Evolutionary conservation across 2,329 filamentous ascomycete species (phyloP).

Genomic region (Tolypocladium album): DNA sequence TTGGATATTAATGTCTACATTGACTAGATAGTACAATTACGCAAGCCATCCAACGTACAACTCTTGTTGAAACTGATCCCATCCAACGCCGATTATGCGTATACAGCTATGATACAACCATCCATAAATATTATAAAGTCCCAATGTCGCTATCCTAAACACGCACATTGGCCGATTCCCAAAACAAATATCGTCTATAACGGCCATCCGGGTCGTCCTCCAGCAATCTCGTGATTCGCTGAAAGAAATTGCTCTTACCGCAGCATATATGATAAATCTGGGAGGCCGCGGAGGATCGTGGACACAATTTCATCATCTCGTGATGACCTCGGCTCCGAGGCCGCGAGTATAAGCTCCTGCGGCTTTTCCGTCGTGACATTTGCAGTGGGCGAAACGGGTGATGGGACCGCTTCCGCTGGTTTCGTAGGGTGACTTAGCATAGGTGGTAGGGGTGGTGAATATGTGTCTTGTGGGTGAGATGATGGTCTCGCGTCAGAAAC

Average conservation of each 20-base stretch:
- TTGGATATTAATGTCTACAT: too few relatives aligned
- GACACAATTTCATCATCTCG: constrained; percentile 21
- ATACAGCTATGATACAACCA: neutral
- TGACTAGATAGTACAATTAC: neutral
- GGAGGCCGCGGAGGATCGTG: constrained; percentile 25
- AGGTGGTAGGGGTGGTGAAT: neutral
- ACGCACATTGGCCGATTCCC: neutral
- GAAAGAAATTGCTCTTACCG: constrained; percentile 11
- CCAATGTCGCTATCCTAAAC: neutral
- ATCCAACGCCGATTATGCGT: neutral
- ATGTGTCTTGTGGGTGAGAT: neutral
- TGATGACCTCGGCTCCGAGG: neutral
- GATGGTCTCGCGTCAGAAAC: neutral
- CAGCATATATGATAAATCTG: constrained; percentile 36
- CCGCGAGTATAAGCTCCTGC: too few relatives aligned
- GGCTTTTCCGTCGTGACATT: too few relatives aligned
- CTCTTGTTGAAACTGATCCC: neutral
- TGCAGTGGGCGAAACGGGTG: neutral
- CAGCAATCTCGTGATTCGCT: neutral
- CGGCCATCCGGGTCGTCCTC: neutral
- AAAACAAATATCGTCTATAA: neutral
- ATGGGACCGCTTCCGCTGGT: too few relatives aligned
- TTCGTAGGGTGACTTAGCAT: neutral
- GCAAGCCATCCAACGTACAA: neutral
- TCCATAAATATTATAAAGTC: neutral